Evolutionary conservation across 2,329 filamentous ascomycete species (phyloP), one percentile per base, ranked within the genome.

Genomic region (Lachnellula cervina): DNA sequence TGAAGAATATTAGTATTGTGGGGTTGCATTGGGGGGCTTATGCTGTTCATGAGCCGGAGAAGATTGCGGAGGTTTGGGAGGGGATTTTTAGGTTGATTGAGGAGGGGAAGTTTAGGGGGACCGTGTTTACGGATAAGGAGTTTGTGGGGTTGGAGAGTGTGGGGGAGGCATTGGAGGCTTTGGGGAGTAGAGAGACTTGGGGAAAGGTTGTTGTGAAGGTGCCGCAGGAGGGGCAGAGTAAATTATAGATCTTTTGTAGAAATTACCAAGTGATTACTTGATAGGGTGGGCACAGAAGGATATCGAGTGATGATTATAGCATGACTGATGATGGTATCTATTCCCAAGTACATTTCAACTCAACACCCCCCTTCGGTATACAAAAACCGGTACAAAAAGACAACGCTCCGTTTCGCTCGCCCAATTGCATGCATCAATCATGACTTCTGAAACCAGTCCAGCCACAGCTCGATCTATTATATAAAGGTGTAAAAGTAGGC

Each of bases 21-120:
- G 93, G 93, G 1, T 76, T 97, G 66, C 89, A 96, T 74, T 97
- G 93, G 93, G 93, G 93, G 13, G 84, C 86, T 56, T 97, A 97
- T 73, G 76, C 85, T 1, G 78, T 78, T 45, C 82, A 88, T 62
- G 88, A 97, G 75, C 82, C 78, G 21, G 82, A 87, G 67, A 86
- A 79, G 46, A 82, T 94, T 5, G 77, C 79, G 7, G 71, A 74
- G 21, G 91, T 97, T 0, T 97, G 93, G 93, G 75, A 86, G 49
- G 91, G 88, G 0, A 83, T 97, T 61, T 89, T 89, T 69, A 78
- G 84, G 63, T 73, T 97, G 55, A 88, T 97, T 59, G 80, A 81
- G 49, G 74, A 86, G 63, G 89, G 89, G 13, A 91, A 92, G 73
- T 88, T 96, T 66, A 83, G 75, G 65, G 88, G 89, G 0, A 97